Evolutionary conservation across 768 basidiomycete genomes (phyloP).

Genomic region (Daedaleopsis nitida): DNA sequence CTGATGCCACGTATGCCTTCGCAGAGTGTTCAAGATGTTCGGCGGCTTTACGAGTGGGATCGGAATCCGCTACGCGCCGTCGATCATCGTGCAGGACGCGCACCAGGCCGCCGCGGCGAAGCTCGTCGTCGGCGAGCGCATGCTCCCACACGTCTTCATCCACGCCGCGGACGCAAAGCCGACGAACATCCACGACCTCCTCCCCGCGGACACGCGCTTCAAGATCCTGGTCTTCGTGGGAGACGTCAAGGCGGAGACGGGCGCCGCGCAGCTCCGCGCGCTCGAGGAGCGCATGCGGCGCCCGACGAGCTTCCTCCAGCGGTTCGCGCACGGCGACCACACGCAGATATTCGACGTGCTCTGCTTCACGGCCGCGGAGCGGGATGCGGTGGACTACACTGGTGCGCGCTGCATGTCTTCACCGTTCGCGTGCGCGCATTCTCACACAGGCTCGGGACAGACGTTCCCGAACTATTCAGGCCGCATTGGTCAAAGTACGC

Average conservation of each 20-base stretch:
- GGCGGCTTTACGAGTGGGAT: conserved; percentile 49
- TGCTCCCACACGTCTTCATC: conserved; percentile 48
- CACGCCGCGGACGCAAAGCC: conserved; percentile 48
- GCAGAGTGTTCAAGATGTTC: conserved; percentile 45
- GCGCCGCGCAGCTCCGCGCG: not conserved
- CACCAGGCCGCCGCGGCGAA: conserved; percentile 40
- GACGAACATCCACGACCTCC: conserved; percentile 50
- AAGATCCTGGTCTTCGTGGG: conserved; percentile 52
- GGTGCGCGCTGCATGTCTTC: conserved; percentile 14
- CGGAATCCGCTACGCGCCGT: conserved; percentile 49
- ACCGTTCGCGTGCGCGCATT: not conserved
- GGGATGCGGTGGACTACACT: conserved; percentile 11
- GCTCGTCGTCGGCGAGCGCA: conserved; percentile 49
- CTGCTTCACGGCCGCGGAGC: conserved; percentile 11
- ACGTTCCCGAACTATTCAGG: conserved; percentile 48
- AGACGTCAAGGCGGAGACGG: conserved; percentile 29
- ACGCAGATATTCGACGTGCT: conserved; percentile 24
- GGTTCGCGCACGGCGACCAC: conserved; percentile 24
- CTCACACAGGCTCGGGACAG: conserved; percentile 18
- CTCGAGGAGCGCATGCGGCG: conserved; percentile 14
- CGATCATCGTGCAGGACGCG: conserved; percentile 35
- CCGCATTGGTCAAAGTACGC: conserved; percentile 63
- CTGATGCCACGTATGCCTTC: not conserved
- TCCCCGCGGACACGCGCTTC: conserved; percentile 49
- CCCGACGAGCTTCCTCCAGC: conserved; percentile 24